Percentiles rank a stretch among this genome's conserved stretches.
Evolutionary conservation across 768 basidiomycete species (phyloP).

Genomic region (Serendipita vermifera): DNA sequence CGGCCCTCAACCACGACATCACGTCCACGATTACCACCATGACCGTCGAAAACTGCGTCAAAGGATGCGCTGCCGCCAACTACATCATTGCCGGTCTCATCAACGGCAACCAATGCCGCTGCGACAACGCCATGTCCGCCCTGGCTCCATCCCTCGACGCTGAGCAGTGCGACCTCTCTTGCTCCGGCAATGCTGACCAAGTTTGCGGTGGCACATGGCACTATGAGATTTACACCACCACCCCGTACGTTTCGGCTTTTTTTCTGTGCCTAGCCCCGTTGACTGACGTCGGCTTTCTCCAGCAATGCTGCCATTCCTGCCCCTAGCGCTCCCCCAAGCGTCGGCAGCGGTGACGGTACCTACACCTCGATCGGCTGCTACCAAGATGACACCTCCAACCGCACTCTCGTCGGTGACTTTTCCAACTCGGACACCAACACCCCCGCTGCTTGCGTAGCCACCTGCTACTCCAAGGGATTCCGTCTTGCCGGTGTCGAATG

Average conservation of each 20-base stretch:
- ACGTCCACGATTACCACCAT: not conserved
- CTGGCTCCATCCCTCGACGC: not conserved
- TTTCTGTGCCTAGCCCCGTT: too few relatives aligned
- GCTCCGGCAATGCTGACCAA: not conserved
- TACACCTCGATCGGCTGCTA: not conserved
- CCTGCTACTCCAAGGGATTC: conserved; percentile 8
- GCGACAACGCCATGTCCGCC: conserved; percentile 8
- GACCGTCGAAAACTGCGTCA: not conserved
- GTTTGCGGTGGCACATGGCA: conserved; percentile 6
- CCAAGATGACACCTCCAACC: not conserved
- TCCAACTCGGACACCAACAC: not conserved
- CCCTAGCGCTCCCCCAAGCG: not conserved
- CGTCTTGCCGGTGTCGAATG: conserved; percentile 8
- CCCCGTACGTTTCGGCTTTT: too few relatives aligned
- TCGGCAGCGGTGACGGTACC: not conserved
- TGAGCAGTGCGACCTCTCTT: not conserved
- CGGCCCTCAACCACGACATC: conserved; percentile 5
- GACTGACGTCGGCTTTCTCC: too few relatives aligned
- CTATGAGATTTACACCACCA: not conserved
- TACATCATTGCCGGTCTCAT: not conserved
- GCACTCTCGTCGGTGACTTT: not conserved
- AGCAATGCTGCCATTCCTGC: not conserved
- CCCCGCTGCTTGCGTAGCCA: not conserved
- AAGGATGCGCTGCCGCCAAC: not conserved
- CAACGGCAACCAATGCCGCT: conserved; percentile 3